Evolutionary conservation across 176 grass and related monocot genomes (phyloP).

Genomic region (Stipa capillata): DNA sequence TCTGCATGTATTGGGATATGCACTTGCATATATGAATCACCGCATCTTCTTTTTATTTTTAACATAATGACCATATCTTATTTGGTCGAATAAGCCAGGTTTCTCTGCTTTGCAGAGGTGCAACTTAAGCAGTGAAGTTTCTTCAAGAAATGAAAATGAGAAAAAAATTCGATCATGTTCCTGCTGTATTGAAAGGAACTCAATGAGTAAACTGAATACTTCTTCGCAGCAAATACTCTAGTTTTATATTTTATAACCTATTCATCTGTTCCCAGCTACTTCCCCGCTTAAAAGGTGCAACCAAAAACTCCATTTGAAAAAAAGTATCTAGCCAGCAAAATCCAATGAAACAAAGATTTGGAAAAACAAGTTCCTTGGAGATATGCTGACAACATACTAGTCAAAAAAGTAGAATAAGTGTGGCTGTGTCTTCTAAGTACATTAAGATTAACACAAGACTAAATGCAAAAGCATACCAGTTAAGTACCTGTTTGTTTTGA

Average conservation of each 20-base stretch:
- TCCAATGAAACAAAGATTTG: not conserved
- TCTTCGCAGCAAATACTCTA: not conserved
- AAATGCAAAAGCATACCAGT: conserved; percentile 77
- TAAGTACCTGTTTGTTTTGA: conserved; percentile 99
- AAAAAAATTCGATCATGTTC: not conserved
- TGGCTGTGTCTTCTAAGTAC: not conserved
- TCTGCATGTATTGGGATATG: conserved; percentile 5
- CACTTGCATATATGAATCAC: conserved; percentile 5
- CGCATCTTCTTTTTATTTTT: not conserved
- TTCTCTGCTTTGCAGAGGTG: not conserved
- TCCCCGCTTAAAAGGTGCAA: not conserved
- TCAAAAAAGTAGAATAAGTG: not conserved
- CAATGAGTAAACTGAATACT: not conserved
- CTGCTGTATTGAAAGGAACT: not conserved
- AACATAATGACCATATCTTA: not conserved
- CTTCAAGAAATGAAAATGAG: too few species aligned
- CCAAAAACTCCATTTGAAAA: not conserved
- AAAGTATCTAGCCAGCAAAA: not conserved
- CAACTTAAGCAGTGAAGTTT: not conserved
- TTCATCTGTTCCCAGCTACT: not conserved
- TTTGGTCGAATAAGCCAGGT: not conserved
- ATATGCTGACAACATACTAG: not conserved
- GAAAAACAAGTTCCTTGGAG: not conserved
- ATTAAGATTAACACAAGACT: conserved; percentile 32
- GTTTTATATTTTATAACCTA: not conserved